Evolutionary conservation across 352 stramenopile genomes (phyloP), one percentile per base, ranked within the genome.

Genomic region (Globisporangium camurandrum): DNA sequence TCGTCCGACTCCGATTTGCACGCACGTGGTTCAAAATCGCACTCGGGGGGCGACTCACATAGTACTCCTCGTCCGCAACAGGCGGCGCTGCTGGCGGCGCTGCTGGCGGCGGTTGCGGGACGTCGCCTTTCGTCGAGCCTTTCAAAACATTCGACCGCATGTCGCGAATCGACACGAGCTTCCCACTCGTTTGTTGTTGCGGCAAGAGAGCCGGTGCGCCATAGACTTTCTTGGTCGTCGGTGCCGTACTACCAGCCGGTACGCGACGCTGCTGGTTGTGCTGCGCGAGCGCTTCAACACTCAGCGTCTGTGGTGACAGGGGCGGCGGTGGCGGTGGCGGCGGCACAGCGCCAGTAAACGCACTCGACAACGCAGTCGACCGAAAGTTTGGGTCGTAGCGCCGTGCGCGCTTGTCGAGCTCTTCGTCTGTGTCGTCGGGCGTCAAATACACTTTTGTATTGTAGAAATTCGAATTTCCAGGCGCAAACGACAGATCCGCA

Each of bases 1-100:
- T 57, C 23, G 70, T 75, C 17, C 55, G 57, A 24, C 59, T 64
- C 19, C 70, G 70, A 24, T 82, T 82, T 24, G 62, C 65, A 31
- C 67, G 67, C 27, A 82, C 51, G 63, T 71, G 57, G 22, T 63
- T 67, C 30, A 78, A 33, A 53, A 78, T 76, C 24, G 57, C 63
- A 3, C 67, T 78, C 40, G 65, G 68, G 7, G 54, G 70, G n/a
- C 47, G 68, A 3, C 56, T 46, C 26, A 70, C 31, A 17, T 61
- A 62, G 34, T 47, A 38, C n/a, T 57, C 53, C 17, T 61, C 55
- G 8, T 59, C 43, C 11, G 19, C 45, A 3, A 39, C 5, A 7
- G 48, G 4, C 1, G 11, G 27, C 7, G 41, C 14, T 10, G 27
- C 30, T 12, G 36, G 36, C 5, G 50, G 24, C 2, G 51, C 17